A percentile compares a stretch with the other conserved stretches of the same genome.
phyloP scores from a whole-genome alignment of 495 filamentous ascomycete species.

The Platismatia glauca region DNA sequence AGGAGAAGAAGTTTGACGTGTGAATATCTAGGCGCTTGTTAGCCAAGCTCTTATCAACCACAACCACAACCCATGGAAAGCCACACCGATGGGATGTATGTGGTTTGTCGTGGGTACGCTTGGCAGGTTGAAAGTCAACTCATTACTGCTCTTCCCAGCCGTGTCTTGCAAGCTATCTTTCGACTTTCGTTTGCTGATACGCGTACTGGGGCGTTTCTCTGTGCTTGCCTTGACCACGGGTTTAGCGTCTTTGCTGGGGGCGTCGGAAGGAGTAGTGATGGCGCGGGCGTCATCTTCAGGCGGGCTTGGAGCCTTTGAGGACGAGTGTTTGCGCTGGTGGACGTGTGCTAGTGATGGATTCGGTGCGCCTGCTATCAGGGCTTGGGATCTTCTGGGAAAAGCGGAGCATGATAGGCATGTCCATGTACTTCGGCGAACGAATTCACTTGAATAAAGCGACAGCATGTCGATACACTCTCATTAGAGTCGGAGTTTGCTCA shows the following conservation, averaged over 20 bases:
- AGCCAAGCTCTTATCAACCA: conserved; percentile 19
- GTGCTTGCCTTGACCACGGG: not conserved
- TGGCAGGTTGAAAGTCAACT: conserved; percentile 48
- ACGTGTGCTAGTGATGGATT: conserved; percentile 29
- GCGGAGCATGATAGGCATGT: conserved; percentile 34
- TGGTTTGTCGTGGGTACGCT: conserved; percentile 80
- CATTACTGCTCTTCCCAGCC: conserved; percentile 4
- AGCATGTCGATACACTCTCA: conserved; percentile 31
- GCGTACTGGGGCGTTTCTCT: conserved; percentile 10
- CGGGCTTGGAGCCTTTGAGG: conserved; percentile 38
- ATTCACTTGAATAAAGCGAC: conserved; percentile 41
- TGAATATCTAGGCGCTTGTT: conserved; percentile 55
- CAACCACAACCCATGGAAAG: not conserved
- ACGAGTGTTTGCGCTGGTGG: conserved; percentile 48
- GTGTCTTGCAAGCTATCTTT: conserved; percentile 11
- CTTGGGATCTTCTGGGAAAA: conserved; percentile 23
- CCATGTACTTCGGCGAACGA: conserved; percentile 36
- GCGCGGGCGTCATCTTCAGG: conserved; percentile 26
- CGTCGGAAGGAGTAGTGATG: conserved; percentile 17
- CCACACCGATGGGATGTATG: conserved; percentile 62
- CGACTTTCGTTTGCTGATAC: conserved; percentile 17
- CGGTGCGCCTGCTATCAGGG: conserved; percentile 30
- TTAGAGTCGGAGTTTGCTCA: not conserved
- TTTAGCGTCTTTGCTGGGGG: conserved; percentile 13
- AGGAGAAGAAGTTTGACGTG: conserved; percentile 88